Conservation (phyloP, 768 basidiomycete genomes). For the Mycena galericulata region DNA sequence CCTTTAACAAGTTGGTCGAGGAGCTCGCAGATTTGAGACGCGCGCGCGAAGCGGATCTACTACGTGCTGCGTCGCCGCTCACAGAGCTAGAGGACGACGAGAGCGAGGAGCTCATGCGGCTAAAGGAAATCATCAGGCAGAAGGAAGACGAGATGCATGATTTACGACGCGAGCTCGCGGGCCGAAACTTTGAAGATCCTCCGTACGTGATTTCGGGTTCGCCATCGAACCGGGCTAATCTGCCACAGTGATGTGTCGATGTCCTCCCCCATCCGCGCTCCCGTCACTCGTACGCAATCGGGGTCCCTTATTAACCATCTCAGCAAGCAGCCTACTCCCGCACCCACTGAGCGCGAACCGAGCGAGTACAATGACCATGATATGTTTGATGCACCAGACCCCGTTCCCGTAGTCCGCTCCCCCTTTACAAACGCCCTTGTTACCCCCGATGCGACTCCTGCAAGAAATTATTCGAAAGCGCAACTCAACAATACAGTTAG, state of each 20-base stretch:
- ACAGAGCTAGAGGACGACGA: conserved; percentile 50
- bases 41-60: conserved; percentile 36
- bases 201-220: conserved; percentile 5
- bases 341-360: conserved; percentile 49
- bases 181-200: conserved; percentile 3
- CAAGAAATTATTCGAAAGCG: neutral
- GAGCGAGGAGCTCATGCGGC: conserved; percentile 39
- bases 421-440: conserved; percentile 3
- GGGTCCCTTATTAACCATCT: conserved; percentile 60
- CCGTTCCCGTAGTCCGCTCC: conserved; percentile 3
- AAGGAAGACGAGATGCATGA: conserved; percentile 44
- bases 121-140: conserved; percentile 41
- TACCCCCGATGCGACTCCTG: conserved; percentile 30
- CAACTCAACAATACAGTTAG: conserved; percentile 21
- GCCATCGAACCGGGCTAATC: neutral
- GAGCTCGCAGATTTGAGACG: conserved; percentile 42
- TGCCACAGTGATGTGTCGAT: conserved; percentile 19
- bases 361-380: conserved; percentile 37
- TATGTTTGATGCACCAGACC: conserved; percentile 17
- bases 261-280: conserved; percentile 13
- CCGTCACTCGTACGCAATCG: conserved; percentile 55
- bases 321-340: conserved; percentile 65
- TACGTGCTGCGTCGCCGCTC: conserved; percentile 45
- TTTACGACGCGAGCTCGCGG: conserved; percentile 41
- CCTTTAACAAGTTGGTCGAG: conserved; percentile 42